Conservation (phyloP, 2,329 filamentous ascomycete genomes). For the Bipolaris bicolor region DNA sequence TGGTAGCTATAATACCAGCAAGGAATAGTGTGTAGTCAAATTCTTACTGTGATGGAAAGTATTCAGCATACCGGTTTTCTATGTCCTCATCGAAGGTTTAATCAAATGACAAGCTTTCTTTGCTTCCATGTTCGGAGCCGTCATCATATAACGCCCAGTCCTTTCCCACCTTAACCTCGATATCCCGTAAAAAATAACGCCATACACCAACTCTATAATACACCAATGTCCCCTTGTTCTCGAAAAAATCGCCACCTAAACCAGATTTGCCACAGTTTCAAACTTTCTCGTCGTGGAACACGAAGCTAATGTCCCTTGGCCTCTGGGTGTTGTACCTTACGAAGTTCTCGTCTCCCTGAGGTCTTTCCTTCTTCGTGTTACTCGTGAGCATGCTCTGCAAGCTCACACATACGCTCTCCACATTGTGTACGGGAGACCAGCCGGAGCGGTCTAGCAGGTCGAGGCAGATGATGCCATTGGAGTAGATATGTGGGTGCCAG, state of each 20-base stretch:
- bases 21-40: not conserved
- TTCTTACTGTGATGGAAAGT: not conserved
- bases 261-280: constrained; percentile 28
- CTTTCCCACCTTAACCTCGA: not conserved
- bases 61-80: not conserved
- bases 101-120: too few relatives aligned
- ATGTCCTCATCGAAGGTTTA: not conserved
- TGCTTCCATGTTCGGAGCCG: not conserved
- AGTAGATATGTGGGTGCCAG: constrained; percentile 97
- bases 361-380: constrained; percentile 88
- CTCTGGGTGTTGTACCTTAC: constrained; percentile 78
- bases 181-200: not conserved
- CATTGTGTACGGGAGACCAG: constrained; percentile 96
- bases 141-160: not conserved
- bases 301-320: constrained; percentile 88
- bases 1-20: not conserved
- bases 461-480: constrained; percentile 97
- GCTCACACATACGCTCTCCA: constrained; percentile 96
- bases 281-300: constrained; percentile 84
- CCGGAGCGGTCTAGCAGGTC: constrained; percentile 86
- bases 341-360: constrained; percentile 88
- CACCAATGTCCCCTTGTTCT: not conserved
- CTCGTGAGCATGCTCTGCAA: constrained; percentile 98
- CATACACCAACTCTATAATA: not conserved
- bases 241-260: not conserved